Evolutionary conservation across 225 moss, liverwort and hornwort species (phyloP).

Genomic region (Climacium dendroides): DNA sequence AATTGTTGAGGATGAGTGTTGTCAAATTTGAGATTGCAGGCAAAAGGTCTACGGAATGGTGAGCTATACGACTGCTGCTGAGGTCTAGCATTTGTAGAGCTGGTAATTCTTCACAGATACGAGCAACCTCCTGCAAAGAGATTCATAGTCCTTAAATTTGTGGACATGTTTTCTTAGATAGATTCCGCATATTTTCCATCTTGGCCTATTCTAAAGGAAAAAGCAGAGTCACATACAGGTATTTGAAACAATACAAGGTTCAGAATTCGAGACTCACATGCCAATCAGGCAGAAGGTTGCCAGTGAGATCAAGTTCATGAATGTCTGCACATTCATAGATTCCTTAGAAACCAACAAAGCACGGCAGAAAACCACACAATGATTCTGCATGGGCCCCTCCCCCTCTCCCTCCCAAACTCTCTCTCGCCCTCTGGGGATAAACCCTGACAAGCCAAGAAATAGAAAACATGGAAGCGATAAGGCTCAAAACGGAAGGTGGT

Average conservation of each 20-base stretch:
- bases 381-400: not conserved
- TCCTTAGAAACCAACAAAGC: not conserved
- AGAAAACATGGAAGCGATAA: not conserved
- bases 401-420: not conserved
- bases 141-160: not conserved
- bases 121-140: conserved; percentile 65
- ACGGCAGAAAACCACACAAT: not conserved
- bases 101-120: conserved; percentile 72
- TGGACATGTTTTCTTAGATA: not conserved
- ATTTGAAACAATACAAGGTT: not conserved
- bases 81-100: conserved; percentile 56
- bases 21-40: conserved; percentile 42
- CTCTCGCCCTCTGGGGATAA: not conserved
- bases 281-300: conserved; percentile 85
- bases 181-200: not conserved
- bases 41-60: conserved; percentile 1
- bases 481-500: not conserved
- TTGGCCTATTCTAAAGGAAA: not conserved
- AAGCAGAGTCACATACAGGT: not conserved
- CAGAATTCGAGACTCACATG: conserved; percentile 41
- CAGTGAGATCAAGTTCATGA: conserved; percentile 67
- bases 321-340: conserved; percentile 39
- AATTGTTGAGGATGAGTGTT: conserved; percentile 72
- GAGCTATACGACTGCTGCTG: conserved; percentile 60
- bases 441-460: not conserved